These are phyloP conservation scores for Calvatia gigantea DNA, from an alignment of 768 basidiomycete genomes.

Conservation along the genomic window DNA sequence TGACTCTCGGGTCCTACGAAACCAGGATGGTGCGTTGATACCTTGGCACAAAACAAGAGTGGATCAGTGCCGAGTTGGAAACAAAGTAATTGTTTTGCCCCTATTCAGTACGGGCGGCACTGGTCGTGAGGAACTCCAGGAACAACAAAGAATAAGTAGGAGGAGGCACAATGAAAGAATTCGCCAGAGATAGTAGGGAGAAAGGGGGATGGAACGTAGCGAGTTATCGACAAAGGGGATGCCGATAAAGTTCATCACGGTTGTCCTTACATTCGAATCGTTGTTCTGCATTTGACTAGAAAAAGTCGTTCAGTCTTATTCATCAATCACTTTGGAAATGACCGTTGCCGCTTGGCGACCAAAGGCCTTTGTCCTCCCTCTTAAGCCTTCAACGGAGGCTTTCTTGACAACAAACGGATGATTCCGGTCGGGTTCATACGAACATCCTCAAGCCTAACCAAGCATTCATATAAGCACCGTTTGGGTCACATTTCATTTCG, in stretches of 20 bases:
- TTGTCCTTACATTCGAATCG: not conserved
- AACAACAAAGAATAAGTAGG: constrained; percentile 3
- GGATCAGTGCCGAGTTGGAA: too few species aligned
- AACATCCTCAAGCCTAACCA: not conserved
- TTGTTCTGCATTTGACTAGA: not conserved
- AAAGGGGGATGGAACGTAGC: not conserved
- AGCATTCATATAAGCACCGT: too few species aligned
- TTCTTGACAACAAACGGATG: not conserved
- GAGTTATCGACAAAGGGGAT: not conserved
- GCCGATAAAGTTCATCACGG: constrained; percentile 2
- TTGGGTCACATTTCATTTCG: too few species aligned
- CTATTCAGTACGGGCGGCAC: not conserved
- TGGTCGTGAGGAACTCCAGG: not conserved
- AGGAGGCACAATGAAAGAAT: not conserved
- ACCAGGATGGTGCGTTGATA: too few species aligned
- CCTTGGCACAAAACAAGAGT: too few species aligned
- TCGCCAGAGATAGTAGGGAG: constrained; percentile 10
- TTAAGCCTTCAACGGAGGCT: not conserved
- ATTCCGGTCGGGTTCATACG: not conserved
- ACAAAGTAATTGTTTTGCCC: not conserved
- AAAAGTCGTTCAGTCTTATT: not conserved
- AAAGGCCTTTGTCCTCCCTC: not conserved
- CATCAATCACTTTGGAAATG: not conserved
- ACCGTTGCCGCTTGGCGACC: not conserved
- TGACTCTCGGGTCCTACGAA: constrained; percentile 4